Percentiles rank a stretch among this genome's conserved stretches.
These are phyloP conservation scores for Drechslerella stenobrocha DNA, from an alignment of 2,329 filamentous ascomycete species.

Conservation along the genomic window DNA sequence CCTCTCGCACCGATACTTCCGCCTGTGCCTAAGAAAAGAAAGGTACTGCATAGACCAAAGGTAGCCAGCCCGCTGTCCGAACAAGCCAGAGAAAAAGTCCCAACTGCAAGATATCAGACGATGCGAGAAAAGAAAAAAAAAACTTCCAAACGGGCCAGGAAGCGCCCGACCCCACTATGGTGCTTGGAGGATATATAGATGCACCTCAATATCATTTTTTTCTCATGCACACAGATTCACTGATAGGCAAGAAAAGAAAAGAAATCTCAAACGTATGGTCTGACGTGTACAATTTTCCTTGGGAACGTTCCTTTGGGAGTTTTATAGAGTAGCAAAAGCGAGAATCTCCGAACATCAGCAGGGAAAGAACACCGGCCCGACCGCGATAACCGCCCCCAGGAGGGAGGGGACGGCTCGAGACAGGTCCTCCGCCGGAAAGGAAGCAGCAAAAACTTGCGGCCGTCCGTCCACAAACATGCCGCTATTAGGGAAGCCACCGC, in stretches of 20 bases:
- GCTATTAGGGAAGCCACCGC: slow-evolving; percentile 37
- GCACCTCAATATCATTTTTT: slow-evolving; percentile 27
- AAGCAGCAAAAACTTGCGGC: slow-evolving; percentile 40
- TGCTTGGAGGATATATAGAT: slow-evolving; percentile 6
- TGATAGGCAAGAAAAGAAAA: slow-evolving; percentile 28
- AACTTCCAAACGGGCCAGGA: not conserved
- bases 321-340: slow-evolving; percentile 48
- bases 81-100: slow-evolving; percentile 9
- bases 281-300: slow-evolving; percentile 49
- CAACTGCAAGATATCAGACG: slow-evolving; percentile 16
- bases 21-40: slow-evolving; percentile 47
- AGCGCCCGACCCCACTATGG: not conserved
- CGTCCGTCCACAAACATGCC: slow-evolving; percentile 14
- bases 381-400: slow-evolving; percentile 45
- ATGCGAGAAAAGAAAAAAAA: slow-evolving; percentile 26
- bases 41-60: slow-evolving; percentile 48
- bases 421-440: slow-evolving; percentile 45
- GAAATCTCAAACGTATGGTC: slow-evolving; percentile 24
- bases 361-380: slow-evolving; percentile 38
- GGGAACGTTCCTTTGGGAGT: slow-evolving; percentile 47
- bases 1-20: slow-evolving; percentile 26
- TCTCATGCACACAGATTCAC: slow-evolving; percentile 1
- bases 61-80: slow-evolving; percentile 19
- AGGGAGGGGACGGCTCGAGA: slow-evolving; percentile 27
- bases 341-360: slow-evolving; percentile 41